phyloP scores from a whole-genome alignment of 2,329 filamentous ascomycete genomes.

The Beauveria australis region DNA sequence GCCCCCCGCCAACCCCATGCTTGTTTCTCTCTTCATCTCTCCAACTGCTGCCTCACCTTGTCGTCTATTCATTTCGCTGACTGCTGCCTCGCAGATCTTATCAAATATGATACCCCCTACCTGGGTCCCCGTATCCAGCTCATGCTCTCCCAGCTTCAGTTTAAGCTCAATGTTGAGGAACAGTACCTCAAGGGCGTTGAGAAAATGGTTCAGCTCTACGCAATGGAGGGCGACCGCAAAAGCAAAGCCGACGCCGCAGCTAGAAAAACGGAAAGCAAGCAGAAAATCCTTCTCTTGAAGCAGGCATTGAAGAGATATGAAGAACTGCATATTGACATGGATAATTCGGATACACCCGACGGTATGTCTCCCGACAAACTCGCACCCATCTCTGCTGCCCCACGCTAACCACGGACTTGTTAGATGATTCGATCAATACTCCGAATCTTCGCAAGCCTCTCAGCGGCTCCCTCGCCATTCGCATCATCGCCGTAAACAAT shows the following conservation, averaged over 20 bases:
- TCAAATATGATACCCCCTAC: constrained; percentile 96
- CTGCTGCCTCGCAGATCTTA: constrained; percentile 59
- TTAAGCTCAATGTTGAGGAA: constrained; percentile 97
- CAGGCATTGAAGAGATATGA: constrained; percentile 96
- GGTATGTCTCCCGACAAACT: constrained; percentile 45
- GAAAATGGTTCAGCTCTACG: constrained; percentile 97
- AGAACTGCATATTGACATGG: constrained; percentile 91
- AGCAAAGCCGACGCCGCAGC: constrained; percentile 89
- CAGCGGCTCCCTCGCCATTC: constrained; percentile 79
- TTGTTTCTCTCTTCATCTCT: not conserved
- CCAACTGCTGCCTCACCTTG: not conserved
- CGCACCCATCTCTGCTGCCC: constrained; percentile 9
- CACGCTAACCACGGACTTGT: constrained; percentile 19
- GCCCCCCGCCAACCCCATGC: not conserved
- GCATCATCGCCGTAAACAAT: constrained; percentile 82
- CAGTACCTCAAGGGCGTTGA: constrained; percentile 98
- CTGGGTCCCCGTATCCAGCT: constrained; percentile 96
- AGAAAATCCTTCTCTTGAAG: constrained; percentile 93
- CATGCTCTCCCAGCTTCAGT: constrained; percentile 97
- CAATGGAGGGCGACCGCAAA: constrained; percentile 95
- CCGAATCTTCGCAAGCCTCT: constrained; percentile 95
- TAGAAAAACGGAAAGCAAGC: constrained; percentile 85
- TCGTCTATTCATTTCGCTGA: not conserved
- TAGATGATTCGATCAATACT: constrained; percentile 93
- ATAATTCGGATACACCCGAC: constrained; percentile 67